These are phyloP conservation scores for Trametes sp. DNA, from an alignment of 1,284 basidiomycete genomes.

Conservation along the genomic window DNA sequence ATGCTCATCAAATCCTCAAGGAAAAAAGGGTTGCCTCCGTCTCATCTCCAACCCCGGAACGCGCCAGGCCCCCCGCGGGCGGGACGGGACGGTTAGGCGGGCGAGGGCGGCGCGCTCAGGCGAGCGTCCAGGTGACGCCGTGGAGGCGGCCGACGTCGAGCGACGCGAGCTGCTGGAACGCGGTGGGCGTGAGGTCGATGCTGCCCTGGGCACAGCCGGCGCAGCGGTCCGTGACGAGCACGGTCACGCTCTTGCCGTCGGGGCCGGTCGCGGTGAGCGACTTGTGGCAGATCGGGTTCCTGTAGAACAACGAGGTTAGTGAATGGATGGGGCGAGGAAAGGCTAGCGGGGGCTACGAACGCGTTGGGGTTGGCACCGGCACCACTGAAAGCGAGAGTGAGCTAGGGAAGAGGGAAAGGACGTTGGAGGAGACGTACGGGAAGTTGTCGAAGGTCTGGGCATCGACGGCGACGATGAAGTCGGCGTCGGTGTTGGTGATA, in stretches of 20 bases:
- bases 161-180: slow-evolving; percentile 49
- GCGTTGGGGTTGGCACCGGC: slow-evolving; percentile 29
- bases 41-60: neutral
- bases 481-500: slow-evolving; percentile 28
- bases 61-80: neutral
- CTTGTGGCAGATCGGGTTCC: slow-evolving; percentile 47
- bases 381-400: too few species aligned
- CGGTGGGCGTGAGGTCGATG: slow-evolving; percentile 51
- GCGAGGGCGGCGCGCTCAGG: neutral
- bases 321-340: neutral
- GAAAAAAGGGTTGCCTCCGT: neutral
- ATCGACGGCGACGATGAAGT: slow-evolving; percentile 33
- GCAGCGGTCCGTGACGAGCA: slow-evolving; percentile 52
- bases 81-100: neutral
- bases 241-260: slow-evolving; percentile 45
- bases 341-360: slow-evolving; percentile 6
- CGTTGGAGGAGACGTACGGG: slow-evolving; percentile 17
- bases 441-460: slow-evolving; percentile 26
- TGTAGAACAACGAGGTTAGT: neutral
- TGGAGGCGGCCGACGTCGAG: slow-evolving; percentile 30
- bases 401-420: neutral
- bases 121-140: slow-evolving; percentile 32
- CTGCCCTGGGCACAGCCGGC: slow-evolving; percentile 46
- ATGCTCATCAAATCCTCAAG: neutral
- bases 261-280: slow-evolving; percentile 34